Evolutionary conservation across 2,329 filamentous ascomycete species (phyloP).

Genomic region (Neonectria sp.): DNA sequence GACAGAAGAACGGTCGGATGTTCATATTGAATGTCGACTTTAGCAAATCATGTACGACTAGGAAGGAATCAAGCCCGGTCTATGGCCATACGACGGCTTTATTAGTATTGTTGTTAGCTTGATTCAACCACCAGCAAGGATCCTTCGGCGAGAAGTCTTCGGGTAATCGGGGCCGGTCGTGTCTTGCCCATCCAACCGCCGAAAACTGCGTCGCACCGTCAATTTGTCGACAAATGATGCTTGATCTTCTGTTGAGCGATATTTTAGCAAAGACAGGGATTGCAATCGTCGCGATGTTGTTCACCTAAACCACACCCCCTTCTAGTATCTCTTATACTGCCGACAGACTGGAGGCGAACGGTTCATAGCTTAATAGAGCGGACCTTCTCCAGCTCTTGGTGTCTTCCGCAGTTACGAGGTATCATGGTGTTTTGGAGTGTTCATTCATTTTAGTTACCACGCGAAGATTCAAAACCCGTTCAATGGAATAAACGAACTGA

Average conservation of each 20-base stretch:
- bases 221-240: too few relatives aligned
- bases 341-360: too few relatives aligned
- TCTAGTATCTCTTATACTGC: too few relatives aligned
- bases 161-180: conserved; percentile 3
- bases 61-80: background rate
- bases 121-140: background rate
- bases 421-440: conserved; percentile 11
- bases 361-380: too few relatives aligned
- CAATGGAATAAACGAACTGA: background rate
- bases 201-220: background rate
- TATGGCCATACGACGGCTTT: background rate
- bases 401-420: conserved; percentile 35
- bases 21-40: too few relatives aligned
- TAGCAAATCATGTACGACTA: background rate
- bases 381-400: conserved; percentile 13
- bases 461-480: background rate
- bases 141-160: conserved; percentile 11
- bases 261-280: too few relatives aligned
- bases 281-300: too few relatives aligned
- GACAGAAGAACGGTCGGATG: background rate
- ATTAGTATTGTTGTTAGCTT: background rate
- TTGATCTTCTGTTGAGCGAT: too few relatives aligned
- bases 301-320: too few relatives aligned
- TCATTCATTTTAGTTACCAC: background rate
- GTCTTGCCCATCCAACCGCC: conserved; percentile 1